These are phyloP conservation scores for Gastrolobium bilobum DNA, from an alignment of 306 rosid genomes.

Conservation along the genomic window DNA sequence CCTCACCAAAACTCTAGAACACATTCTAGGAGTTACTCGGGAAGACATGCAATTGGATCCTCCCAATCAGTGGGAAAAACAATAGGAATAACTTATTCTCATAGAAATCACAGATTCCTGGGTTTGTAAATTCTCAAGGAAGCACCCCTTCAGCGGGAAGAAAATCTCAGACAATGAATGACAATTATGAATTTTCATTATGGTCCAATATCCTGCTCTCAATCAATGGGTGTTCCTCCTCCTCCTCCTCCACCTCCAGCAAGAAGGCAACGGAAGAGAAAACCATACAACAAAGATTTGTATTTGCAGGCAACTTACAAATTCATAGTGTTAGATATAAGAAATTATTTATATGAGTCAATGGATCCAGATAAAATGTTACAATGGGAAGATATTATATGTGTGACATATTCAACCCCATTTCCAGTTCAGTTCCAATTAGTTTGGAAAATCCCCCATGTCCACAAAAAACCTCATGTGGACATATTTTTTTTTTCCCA, in stretches of 20 bases:
- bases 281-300: constrained; percentile 34
- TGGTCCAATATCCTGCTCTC: constrained; percentile 75
- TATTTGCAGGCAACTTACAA: constrained; percentile 87
- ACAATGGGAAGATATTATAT: constrained; percentile 81
- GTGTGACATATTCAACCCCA: constrained; percentile 76
- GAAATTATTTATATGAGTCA: constrained; percentile 58
- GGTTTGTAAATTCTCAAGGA: constrained; percentile 40
- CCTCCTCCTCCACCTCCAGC: constrained; percentile 76
- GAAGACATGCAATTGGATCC: constrained; percentile 57
- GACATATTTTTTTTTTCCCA: constrained; percentile 86
- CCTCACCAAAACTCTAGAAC: constrained; percentile 48
- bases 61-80: constrained; percentile 54
- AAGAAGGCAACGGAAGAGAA: constrained; percentile 69
- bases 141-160: constrained; percentile 60
- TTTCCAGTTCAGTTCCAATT: constrained; percentile 72
- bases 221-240: constrained; percentile 74
- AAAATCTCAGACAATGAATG: constrained; percentile 70
- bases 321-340: constrained; percentile 74
- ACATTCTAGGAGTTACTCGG: neutral
- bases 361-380: constrained; percentile 89
- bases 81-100: constrained; percentile 42
- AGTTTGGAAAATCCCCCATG: constrained; percentile 83
- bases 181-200: constrained; percentile 82
- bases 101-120: constrained; percentile 47
- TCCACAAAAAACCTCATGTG: constrained; percentile 84